phyloP scores from a whole-genome alignment of 371 early-diverging fungal genomes.

The Mortierella sp. region DNA sequence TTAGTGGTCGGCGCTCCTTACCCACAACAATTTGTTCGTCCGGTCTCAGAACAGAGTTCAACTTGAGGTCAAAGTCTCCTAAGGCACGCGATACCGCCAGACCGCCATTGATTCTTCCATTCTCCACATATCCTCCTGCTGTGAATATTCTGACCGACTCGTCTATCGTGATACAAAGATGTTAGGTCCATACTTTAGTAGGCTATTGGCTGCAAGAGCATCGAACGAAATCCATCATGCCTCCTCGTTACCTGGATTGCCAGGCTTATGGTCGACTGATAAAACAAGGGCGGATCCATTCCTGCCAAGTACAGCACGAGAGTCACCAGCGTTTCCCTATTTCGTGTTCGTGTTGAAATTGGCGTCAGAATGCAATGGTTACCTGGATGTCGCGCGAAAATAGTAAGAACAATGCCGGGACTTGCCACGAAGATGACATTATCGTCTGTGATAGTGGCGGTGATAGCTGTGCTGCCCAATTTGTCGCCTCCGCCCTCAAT shows the following conservation, averaged over 20 bases:
- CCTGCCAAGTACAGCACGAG: conserved; percentile 85
- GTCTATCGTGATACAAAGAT: conserved; percentile 32
- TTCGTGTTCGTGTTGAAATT: too few species aligned
- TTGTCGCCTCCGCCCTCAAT: conserved; percentile 74
- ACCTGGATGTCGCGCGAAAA: too few species aligned
- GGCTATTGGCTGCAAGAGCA: neutral
- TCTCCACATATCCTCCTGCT: conserved; percentile 96
- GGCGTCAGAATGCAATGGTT: too few species aligned
- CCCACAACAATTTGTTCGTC: conserved; percentile 93
- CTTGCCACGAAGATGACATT: conserved; percentile 55
- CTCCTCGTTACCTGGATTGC: conserved; percentile 72
- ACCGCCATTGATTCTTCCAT: conserved; percentile 96
- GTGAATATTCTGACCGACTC: conserved; percentile 85
- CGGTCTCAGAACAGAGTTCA: conserved; percentile 71
- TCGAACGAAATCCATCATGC: too few species aligned
- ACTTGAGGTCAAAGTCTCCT: conserved; percentile 97
- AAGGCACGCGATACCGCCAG: conserved; percentile 95
- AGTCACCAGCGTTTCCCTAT: conserved; percentile 95
- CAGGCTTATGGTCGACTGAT: conserved; percentile 95
- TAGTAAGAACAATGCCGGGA: neutral
- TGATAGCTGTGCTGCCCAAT: conserved; percentile 95
- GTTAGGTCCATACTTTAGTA: neutral
- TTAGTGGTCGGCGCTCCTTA: conserved; percentile 33
- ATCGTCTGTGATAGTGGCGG: conserved; percentile 82
- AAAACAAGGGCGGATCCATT: conserved; percentile 82